These are phyloP conservation scores for Auriculariales sp. DNA, from an alignment of 768 basidiomycete genomes.

Conservation along the genomic window DNA sequence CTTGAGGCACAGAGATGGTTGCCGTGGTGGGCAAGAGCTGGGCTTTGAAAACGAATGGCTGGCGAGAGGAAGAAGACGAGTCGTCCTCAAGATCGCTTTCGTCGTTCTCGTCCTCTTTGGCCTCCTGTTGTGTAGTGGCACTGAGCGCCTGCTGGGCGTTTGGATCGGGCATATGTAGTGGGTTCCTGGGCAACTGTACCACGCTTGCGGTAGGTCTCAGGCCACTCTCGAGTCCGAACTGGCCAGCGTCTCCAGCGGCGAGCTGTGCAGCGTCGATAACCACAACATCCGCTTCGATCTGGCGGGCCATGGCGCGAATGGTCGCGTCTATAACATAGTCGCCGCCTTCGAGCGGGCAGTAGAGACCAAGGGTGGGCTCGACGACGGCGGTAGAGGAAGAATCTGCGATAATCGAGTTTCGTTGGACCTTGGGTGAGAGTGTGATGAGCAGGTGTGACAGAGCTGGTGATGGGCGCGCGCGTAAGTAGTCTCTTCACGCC, in stretches of 20 bases:
- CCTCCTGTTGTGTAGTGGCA: conserved; percentile 19
- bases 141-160: conserved; percentile 13
- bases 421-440: conserved; percentile 70
- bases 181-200: conserved; percentile 59
- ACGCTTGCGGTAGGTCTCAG: conserved; percentile 34
- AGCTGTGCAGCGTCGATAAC: conserved; percentile 74
- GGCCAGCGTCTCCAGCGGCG: conserved; percentile 78
- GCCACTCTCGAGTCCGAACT: conserved; percentile 44
- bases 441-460: conserved; percentile 63
- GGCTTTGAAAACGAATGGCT: conserved; percentile 13
- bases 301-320: conserved; percentile 59
- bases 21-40: conserved; percentile 11
- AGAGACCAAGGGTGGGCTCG: conserved; percentile 75
- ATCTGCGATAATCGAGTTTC: conserved; percentile 48
- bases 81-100: conserved; percentile 8
- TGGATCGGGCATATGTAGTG: conserved; percentile 45
- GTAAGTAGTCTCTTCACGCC: no score
- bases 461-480: conserved; percentile 19
- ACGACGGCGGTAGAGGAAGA: conserved; percentile 31
- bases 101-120: conserved; percentile 35
- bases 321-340: conserved; percentile 71
- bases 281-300: conserved; percentile 65
- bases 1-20: conserved; percentile 1
- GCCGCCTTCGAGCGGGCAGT: conserved; percentile 81
- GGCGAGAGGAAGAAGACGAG: conserved; percentile 1